Evolutionary conservation across 202 grass and related monocot species (phyloP).

Genomic region (Zizania palustris): DNA sequence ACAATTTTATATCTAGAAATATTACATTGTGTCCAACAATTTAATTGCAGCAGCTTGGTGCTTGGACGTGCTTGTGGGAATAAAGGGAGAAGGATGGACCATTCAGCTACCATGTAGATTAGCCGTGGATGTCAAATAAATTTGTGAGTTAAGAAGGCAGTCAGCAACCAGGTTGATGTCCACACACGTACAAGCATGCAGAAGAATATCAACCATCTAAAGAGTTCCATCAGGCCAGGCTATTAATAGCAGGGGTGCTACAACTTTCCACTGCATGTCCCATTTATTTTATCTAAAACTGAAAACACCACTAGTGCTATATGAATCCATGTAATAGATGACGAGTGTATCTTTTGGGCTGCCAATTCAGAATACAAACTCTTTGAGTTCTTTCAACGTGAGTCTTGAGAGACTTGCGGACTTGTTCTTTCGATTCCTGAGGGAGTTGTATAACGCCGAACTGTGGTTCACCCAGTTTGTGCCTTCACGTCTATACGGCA

Average conservation of each 20-base stretch:
- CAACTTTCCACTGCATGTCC: neutral
- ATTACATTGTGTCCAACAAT: too few species aligned
- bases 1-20: too few species aligned
- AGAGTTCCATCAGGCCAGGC: too few species aligned
- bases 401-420: conserved; percentile 14
- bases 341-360: neutral
- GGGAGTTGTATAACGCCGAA: conserved; percentile 21
- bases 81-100: neutral
- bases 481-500: conserved; percentile 9
- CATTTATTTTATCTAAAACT: neutral
- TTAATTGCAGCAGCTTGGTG: too few species aligned
- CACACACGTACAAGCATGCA: neutral
- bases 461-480: conserved; percentile 19
- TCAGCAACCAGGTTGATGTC: too few species aligned
- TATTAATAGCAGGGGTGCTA: too few species aligned
- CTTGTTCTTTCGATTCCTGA: conserved; percentile 24
- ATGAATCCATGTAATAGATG: too few species aligned
- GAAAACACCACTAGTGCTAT: neutral
- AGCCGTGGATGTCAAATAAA: neutral
- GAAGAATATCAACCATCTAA: neutral
- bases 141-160: neutral
- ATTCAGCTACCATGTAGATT: neutral
- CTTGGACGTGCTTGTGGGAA: too few species aligned
- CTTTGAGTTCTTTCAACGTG: too few species aligned
- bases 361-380: conserved; percentile 3